Evolutionary conservation across 495 filamentous ascomycete genomes (phyloP).

Genomic region (Lepidopterella palustris): DNA sequence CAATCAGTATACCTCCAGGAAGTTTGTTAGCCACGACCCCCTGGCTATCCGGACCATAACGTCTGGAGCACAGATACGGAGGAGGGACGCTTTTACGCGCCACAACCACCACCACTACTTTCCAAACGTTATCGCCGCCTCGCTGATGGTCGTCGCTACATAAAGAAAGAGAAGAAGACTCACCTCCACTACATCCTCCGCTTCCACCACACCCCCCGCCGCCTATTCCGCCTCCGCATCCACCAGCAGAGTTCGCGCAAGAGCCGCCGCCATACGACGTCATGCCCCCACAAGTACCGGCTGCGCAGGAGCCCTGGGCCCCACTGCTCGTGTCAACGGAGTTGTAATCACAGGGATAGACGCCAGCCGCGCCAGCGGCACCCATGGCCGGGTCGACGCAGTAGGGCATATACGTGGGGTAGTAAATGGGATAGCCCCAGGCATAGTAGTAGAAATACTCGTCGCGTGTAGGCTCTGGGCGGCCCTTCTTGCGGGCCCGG

Average conservation of each 20-base stretch:
- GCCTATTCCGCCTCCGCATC: background rate
- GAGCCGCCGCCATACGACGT: background rate
- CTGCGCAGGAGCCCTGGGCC: background rate
- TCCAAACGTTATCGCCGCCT: background rate
- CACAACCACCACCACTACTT: background rate
- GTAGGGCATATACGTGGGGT: constrained; percentile 1
- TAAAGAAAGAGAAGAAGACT: background rate
- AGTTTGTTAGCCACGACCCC: too few relatives aligned
- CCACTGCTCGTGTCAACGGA: background rate
- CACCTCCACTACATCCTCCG: background rate
- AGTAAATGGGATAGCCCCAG: constrained; percentile 3
- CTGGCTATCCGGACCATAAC: too few relatives aligned
- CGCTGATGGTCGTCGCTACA: background rate
- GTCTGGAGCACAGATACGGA: too few relatives aligned
- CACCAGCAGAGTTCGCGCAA: background rate
- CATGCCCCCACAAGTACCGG: constrained; percentile 1
- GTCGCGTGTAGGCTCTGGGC: background rate
- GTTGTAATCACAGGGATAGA: background rate
- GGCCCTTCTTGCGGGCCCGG: constrained; percentile 1
- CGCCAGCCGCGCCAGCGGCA: background rate
- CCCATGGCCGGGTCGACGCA: background rate
- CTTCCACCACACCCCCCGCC: background rate
- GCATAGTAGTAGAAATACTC: constrained; percentile 4
- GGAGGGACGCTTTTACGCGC: too few relatives aligned
- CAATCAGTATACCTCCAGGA: too few relatives aligned